A percentile compares a stretch with the other conserved stretches of the same genome.
phyloP scores from a whole-genome alignment of 495 filamentous ascomycete species.

The Hypoxylon fragiforme region DNA sequence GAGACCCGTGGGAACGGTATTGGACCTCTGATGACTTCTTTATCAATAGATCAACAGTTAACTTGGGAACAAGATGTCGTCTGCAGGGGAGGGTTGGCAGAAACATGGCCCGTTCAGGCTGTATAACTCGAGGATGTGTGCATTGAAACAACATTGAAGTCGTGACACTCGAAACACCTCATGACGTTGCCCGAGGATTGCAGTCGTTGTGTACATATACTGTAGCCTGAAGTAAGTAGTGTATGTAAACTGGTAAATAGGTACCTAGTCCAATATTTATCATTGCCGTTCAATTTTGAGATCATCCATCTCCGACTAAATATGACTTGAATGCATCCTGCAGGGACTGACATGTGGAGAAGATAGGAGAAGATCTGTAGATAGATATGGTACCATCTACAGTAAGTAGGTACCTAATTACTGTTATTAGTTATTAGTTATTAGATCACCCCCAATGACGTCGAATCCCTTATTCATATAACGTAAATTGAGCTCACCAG shows the following conservation, averaged over 20 bases:
- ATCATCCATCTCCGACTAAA: slow-evolving; percentile 14
- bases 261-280: neutral
- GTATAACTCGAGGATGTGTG: slow-evolving; percentile 10
- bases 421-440: too few relatives aligned
- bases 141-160: neutral
- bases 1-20: slow-evolving; percentile 23
- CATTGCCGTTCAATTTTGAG: slow-evolving; percentile 11
- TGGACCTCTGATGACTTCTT: slow-evolving; percentile 4
- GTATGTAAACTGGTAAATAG: neutral
- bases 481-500: slow-evolving; percentile 12
- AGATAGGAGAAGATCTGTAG: neutral
- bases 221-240: too few relatives aligned
- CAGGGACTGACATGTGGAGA: slow-evolving; percentile 10
- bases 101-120: slow-evolving; percentile 13
- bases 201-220: neutral
- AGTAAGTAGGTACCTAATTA: too few relatives aligned
- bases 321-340: slow-evolving; percentile 11
- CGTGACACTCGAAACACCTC: slow-evolving; percentile 22
- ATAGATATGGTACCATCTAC: too few relatives aligned
- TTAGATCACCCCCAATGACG: slow-evolving; percentile 9
- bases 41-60: slow-evolving; percentile 8
- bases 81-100: slow-evolving; percentile 23
- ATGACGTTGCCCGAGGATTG: neutral
- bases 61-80: slow-evolving; percentile 3
- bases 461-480: slow-evolving; percentile 4